These are phyloP conservation scores for Lachnellula cervina DNA, from an alignment of 2,329 filamentous ascomycete genomes.

Conservation along the genomic window DNA sequence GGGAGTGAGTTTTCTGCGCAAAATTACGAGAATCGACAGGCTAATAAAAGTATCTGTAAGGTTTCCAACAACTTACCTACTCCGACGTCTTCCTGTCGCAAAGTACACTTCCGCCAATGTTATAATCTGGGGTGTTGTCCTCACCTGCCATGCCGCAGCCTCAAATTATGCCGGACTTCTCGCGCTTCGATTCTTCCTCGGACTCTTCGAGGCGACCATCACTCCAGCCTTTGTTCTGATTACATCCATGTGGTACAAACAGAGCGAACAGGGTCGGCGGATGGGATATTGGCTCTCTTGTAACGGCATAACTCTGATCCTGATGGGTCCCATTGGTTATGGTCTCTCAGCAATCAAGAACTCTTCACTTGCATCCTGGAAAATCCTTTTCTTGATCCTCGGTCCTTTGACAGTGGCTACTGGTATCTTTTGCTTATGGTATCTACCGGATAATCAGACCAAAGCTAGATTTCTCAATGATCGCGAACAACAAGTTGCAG, in stretches of 20 bases:
- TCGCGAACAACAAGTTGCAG: conserved; percentile 12
- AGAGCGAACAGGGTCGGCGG: conserved; percentile 37
- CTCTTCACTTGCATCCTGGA: conserved; percentile 38
- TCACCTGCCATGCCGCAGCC: conserved; percentile 34
- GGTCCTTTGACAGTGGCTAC: conserved; percentile 6
- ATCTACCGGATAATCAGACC: conserved; percentile 9
- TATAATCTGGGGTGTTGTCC: conserved; percentile 34
- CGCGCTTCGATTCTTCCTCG: conserved; percentile 49
- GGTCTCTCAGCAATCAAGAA: conserved; percentile 44
- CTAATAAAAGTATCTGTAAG: too few relatives aligned
- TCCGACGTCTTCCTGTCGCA: background rate
- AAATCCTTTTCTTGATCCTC: conserved; percentile 39
- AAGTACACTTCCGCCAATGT: conserved; percentile 10
- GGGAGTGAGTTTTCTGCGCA: conserved; percentile 6
- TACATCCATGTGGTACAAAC: conserved; percentile 36
- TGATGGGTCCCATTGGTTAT: conserved; percentile 34
- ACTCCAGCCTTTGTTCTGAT: conserved; percentile 53
- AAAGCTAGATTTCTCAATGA: conserved; percentile 11
- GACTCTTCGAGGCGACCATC: conserved; percentile 48
- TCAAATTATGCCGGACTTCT: conserved; percentile 34
- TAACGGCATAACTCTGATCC: background rate
- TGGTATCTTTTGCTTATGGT: background rate
- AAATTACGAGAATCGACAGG: background rate
- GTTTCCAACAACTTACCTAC: background rate
- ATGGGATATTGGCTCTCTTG: conserved; percentile 44